Percentiles rank a stretch among this genome's conserved stretches.
Conservation (phyloP, 208 protist species). For the Acanthamoeba castellanii region DNA sequence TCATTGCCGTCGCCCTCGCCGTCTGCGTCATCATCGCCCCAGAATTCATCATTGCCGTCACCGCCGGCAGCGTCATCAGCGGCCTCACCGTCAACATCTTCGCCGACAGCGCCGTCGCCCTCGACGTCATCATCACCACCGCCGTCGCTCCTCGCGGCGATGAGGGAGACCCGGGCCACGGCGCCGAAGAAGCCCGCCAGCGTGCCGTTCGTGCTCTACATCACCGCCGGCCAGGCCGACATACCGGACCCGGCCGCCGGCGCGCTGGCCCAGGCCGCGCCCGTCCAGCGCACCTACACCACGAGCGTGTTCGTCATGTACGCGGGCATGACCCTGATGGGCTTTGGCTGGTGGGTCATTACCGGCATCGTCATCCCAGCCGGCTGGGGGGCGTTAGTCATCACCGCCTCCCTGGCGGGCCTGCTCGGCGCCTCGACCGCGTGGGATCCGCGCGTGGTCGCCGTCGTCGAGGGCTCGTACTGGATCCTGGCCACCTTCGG, state of each 20-base stretch:
- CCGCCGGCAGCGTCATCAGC: not conserved
- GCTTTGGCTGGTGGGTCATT: conserved; percentile 58
- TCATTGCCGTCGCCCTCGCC: not conserved
- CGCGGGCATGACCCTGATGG: not conserved
- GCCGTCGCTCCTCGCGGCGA: not conserved
- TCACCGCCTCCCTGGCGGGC: not conserved
- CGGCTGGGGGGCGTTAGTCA: conserved; percentile 3
- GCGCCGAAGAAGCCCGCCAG: not conserved
- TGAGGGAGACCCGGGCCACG: not conserved
- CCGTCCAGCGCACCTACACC: not conserved
- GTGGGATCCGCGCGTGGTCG: conserved; percentile 30
- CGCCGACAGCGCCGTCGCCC: not conserved
- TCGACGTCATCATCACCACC: not conserved
- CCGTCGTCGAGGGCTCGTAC: conserved; percentile 21
- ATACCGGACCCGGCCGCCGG: too few relatives aligned
- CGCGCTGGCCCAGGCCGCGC: not conserved
- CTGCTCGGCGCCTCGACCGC: not conserved
- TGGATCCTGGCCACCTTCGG: conserved; percentile 29
- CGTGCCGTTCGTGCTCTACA: not conserved
- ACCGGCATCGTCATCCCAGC: not conserved
- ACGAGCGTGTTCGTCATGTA: conserved; percentile 3
- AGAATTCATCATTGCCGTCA: not conserved
- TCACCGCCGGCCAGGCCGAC: not conserved
- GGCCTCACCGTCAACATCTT: not conserved
- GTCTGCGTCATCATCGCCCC: not conserved